Conservation (phyloP, 2,329 filamentous ascomycete species). For the Diaporthe longicolla region DNA sequence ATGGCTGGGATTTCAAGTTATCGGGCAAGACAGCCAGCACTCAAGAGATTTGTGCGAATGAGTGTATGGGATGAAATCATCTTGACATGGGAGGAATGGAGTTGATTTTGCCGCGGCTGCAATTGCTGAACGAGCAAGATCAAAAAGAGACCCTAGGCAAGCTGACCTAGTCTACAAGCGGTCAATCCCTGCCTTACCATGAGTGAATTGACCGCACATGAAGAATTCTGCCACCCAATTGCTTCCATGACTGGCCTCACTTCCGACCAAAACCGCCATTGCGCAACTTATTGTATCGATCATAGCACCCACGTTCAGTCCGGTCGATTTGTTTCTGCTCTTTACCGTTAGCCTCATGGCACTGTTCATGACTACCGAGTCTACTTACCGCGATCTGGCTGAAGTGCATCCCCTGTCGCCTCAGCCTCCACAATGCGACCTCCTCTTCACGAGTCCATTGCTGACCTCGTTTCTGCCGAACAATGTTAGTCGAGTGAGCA, state of each 20-base stretch:
- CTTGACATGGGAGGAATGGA: too few relatives aligned
- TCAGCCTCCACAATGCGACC: slow-evolving; percentile 38
- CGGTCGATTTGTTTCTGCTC: slow-evolving; percentile 38
- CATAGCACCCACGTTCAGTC: slow-evolving; percentile 41
- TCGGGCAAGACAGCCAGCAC: too few relatives aligned
- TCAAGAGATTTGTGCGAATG: too few relatives aligned
- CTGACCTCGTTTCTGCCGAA: slow-evolving; percentile 39
- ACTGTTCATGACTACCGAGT: not conserved
- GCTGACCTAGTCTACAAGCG: not conserved
- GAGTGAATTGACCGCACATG: too few relatives aligned
- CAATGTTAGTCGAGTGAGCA: not conserved
- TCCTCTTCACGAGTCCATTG: slow-evolving; percentile 41
- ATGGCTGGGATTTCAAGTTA: too few relatives aligned
- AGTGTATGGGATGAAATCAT: too few relatives aligned
- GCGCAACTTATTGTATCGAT: slow-evolving; percentile 42
- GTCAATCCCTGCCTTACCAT: not conserved
- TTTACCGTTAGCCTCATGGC: not conserved
- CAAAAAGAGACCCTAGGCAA: not conserved
- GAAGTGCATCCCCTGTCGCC: slow-evolving; percentile 41
- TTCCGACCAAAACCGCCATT: slow-evolving; percentile 37
- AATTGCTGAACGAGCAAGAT: too few relatives aligned
- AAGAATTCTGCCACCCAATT: too few relatives aligned
- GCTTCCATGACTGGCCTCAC: not conserved
- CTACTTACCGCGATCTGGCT: slow-evolving; percentile 37
- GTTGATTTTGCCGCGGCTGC: too few relatives aligned